Evolutionary conservation across 805 yeast genomes (phyloP).

Genomic region (Monosporozyma aerobia): DNA sequence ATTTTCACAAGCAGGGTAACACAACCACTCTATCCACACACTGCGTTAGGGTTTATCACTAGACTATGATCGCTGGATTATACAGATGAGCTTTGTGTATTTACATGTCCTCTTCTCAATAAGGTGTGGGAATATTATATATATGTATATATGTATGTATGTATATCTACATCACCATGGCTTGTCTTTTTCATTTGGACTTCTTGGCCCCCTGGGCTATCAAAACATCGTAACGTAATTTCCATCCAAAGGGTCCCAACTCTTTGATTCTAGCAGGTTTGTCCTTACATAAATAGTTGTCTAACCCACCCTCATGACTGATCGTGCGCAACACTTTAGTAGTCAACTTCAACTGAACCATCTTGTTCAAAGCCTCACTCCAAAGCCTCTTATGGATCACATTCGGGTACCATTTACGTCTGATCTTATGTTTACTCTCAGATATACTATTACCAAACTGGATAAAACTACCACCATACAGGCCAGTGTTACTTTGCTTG

Average conservation of each 20-base stretch:
- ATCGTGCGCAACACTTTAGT: conserved; percentile 80
- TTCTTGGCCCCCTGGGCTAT: conserved; percentile 4
- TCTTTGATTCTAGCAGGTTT: conserved; percentile 86
- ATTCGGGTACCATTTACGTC: conserved; percentile 77
- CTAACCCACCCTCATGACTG: conserved; percentile 91
- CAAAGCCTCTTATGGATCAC: conserved; percentile 66
- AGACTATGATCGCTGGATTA: too few species aligned
- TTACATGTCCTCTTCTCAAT: not conserved
- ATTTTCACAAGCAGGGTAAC: not conserved
- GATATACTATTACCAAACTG: conserved; percentile 70
- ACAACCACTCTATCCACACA: not conserved
- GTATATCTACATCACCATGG: too few species aligned
- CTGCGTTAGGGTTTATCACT: not conserved
- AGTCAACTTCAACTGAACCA: conserved; percentile 53
- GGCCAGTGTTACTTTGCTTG: conserved; percentile 79
- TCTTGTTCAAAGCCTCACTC: conserved; percentile 66
- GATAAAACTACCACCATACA: conserved; percentile 82
- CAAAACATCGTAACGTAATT: conserved; percentile 67
- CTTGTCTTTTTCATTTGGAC: not conserved
- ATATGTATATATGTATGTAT: conserved; percentile 14
- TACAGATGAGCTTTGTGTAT: not conserved
- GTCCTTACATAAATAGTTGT: conserved; percentile 77
- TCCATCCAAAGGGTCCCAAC: conserved; percentile 90
- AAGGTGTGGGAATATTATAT: not conserved
- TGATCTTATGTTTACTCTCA: conserved; percentile 63